phyloP scores from a whole-genome alignment of 2,329 filamentous ascomycete genomes.

The Pyrenophora tritici-repentis region DNA sequence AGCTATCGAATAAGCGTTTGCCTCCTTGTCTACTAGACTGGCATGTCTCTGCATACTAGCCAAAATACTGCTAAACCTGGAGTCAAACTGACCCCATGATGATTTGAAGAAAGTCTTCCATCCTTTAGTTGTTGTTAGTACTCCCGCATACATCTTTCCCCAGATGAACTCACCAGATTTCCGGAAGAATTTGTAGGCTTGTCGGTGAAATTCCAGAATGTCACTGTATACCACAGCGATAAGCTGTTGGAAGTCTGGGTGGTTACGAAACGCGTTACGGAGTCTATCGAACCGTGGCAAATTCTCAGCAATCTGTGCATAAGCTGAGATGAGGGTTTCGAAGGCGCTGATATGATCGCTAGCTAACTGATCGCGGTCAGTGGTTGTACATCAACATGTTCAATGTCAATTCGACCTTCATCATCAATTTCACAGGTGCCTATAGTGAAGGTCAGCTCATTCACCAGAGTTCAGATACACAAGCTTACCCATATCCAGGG shows the following conservation, averaged over 20 bases:
- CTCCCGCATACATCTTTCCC: neutral
- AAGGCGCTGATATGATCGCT: neutral
- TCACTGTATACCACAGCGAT: neutral
- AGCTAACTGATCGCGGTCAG: no score
- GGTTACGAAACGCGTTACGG: neutral
- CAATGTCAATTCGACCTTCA: no score
- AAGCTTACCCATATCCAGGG: slow-evolving; percentile 50
- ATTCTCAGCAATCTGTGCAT: slow-evolving; percentile 2
- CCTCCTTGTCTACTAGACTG: slow-evolving; percentile 30
- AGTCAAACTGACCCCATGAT: slow-evolving; percentile 1
- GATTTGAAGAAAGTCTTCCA: slow-evolving; percentile 2
- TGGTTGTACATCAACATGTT: no score
- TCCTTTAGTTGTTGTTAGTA: neutral
- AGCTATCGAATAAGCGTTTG: slow-evolving; percentile 16
- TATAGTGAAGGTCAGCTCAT: no score
- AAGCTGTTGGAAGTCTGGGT: neutral
- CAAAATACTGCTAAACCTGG: neutral
- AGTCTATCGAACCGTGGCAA: neutral
- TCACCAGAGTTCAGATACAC: no score
- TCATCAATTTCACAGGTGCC: slow-evolving; percentile 24
- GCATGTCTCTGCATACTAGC: neutral
- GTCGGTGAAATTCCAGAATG: slow-evolving; percentile 1
- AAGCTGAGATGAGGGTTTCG: slow-evolving; percentile 1
- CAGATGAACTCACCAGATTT: neutral
- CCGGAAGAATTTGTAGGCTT: neutral